Evolutionary conservation across 2,329 filamentous ascomycete species (phyloP), one percentile per base, ranked within the genome.

Genomic region (Scytalidium lignicola): DNA sequence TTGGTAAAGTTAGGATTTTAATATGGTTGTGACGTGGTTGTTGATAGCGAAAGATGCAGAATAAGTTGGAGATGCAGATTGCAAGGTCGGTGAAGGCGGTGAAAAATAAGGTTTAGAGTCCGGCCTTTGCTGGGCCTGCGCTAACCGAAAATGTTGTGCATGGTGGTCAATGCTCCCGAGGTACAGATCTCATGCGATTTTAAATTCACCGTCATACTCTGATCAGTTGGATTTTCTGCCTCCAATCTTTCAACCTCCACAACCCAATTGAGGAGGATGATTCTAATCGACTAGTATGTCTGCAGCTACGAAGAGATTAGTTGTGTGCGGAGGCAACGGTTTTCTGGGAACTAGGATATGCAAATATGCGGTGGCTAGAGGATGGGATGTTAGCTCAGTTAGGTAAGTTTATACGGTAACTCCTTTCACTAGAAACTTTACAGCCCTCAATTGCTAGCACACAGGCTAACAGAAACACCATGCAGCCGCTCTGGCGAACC

Each of bases 311-410:
- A 96, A 90, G 72, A 86, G 83, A 69, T 75, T 99, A 41, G 83
- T 97, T 40, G 90, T 99, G 48, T 95, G 88, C 58, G 93, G 93
- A 58, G 92, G 92, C 51, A 96, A 89, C 68, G 92, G 93, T 28
- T 99, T 97, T 66, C 71, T 99, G 21, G 90, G 90, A 70, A 79
- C 76, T 20, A 80, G 92, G 49, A 96, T 99, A 71, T 97, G 93
- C 74, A 93, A 90, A 74, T 85, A 88, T 47, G 93, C 90, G 41
- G 84, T 90, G 45, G 79, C 84, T 42, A 78, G 90, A 64, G 90
- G 90, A 48, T 97, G 92, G 92, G 81, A 90, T 50, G 92, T 97
- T 43, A 92, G 84, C 19, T 96, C 91, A 5, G 83, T 99, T 62
- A 95, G 90, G 90, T 91, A 81, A 51, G 60, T 48, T 23, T 9